Base-by-base conservation (phyloP, 1,139 yeast species). In the Chernovozyma aurita region DNA sequence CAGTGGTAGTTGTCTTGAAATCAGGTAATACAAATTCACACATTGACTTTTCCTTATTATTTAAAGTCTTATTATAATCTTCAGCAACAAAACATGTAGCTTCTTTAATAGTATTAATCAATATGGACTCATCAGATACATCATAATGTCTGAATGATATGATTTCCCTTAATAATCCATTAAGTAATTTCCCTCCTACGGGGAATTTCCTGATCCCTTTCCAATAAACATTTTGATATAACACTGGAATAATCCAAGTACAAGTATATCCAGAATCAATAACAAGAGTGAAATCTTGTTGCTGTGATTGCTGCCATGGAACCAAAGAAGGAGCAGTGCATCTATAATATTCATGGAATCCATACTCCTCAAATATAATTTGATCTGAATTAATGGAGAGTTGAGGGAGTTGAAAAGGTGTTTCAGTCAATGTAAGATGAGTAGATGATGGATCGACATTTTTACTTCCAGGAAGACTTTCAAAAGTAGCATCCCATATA, bases 121-220 rank as follows among this genome's bases (percentile, higher is more conserved):
- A 63, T 6, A 85, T 70, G 0, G 95, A 85, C 57, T 94, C 98
- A 43, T 90, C 97, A 55, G 86, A 80, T 50, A 94, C 90, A 53
- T 94, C 94, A 59, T 90, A 92, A 61, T 94, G 95, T 40, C 97
- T 72, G 54, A 85, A 92, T 3, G 97, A 87, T 13, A 92, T 76
- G 31, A 86, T 70, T 50, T 92, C 98, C 42, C 88, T 70, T 35
- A 94, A 60, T 36, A 84, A 76, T 8, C 96, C 95, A 38, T 87
- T 86, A 40, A 94, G 62, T 37, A 86, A 65, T 39, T 86, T 75
- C 0, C 99, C 99, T 1, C 95, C 98, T 30, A 94, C 76, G 31
- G 83, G 83, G 34, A 83, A 55, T 46, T 87, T 81, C 44, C 78
- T 75, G 3, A 86, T 81, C 0, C 92, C 96, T 30, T 76, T 75